Percentiles rank a stretch among this genome's conserved stretches.
phyloP scores from a whole-genome alignment of 1,284 basidiomycete species.

The Volvariella surrecta region DNA sequence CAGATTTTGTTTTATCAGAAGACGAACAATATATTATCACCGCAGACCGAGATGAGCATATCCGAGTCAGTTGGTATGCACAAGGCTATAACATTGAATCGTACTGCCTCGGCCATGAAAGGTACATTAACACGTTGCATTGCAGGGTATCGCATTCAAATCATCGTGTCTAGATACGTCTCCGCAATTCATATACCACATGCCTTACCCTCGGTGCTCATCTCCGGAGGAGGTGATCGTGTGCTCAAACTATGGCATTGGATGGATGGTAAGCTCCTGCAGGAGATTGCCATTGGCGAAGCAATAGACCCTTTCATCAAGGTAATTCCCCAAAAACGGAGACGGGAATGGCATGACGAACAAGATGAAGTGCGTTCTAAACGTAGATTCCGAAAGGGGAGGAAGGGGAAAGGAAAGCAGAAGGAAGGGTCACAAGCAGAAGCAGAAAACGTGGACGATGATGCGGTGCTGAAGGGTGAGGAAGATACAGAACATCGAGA shows the following conservation, averaged over 20 bases:
- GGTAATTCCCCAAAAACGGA: constrained; percentile 36
- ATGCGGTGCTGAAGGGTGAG: not conserved
- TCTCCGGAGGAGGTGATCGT: constrained; percentile 86
- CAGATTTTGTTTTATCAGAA: constrained; percentile 54
- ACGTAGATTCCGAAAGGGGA: constrained; percentile 16
- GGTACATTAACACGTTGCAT: constrained; percentile 38
- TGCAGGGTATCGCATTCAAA: constrained; percentile 1
- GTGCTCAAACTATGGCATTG: constrained; percentile 77
- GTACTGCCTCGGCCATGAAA: constrained; percentile 78
- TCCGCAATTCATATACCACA: constrained; percentile 69
- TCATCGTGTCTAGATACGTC: constrained; percentile 51
- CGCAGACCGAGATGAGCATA: constrained; percentile 88
- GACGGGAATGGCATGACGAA: constrained; percentile 28
- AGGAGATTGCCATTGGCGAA: constrained; percentile 47
- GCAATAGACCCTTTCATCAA: constrained; percentile 54
- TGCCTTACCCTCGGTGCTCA: constrained; percentile 39
- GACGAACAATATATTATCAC: constrained; percentile 76
- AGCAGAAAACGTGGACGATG: constrained; percentile 15
- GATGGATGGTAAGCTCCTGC: constrained; percentile 47
- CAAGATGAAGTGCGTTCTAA: constrained; percentile 22
- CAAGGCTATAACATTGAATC: constrained; percentile 76
- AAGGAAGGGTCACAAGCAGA: constrained; percentile 11
- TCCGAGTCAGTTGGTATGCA: constrained; percentile 86
- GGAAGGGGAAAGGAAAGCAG: constrained; percentile 14
- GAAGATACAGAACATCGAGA: not conserved